Percentiles rank a stretch among this genome's conserved stretches.
phyloP scores from a whole-genome alignment of 176 grass and related monocot species.

The Leersia perrieri region DNA sequence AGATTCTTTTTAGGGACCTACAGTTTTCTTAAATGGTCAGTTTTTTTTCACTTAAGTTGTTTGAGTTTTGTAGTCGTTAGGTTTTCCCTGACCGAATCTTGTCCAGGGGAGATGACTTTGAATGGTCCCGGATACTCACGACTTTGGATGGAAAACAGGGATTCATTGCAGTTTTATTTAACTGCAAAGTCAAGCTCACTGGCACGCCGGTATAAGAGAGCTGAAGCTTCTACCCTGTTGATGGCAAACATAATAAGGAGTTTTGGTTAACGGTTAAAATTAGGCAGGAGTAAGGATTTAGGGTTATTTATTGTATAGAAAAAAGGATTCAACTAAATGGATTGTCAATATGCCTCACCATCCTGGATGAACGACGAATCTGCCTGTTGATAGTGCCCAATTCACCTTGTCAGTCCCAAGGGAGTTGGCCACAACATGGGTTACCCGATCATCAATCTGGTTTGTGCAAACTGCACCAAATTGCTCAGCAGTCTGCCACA shows the following conservation, averaged over 20 bases:
- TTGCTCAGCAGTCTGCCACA: constrained; percentile 94
- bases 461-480: constrained; percentile 88
- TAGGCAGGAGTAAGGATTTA: neutral
- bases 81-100: constrained; percentile 28
- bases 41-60: constrained; percentile 35
- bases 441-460: constrained; percentile 77
- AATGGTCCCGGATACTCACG: neutral
- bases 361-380: constrained; percentile 93
- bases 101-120: neutral
- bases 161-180: constrained; percentile 33
- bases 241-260: constrained; percentile 29
- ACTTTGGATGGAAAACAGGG: neutral
- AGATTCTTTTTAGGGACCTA: neutral
- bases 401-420: constrained; percentile 98
- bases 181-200: constrained; percentile 76
- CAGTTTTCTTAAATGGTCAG: constrained; percentile 1
- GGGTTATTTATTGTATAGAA: neutral
- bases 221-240: constrained; percentile 96
- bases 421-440: constrained; percentile 96
- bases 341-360: constrained; percentile 67
- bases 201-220: constrained; percentile 76
- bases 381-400: constrained; percentile 77
- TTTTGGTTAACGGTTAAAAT: constrained; percentile 22
- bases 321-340: constrained; percentile 19
- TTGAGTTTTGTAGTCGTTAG: constrained; percentile 16